Evolutionary conservation across 805 yeast genomes (phyloP).

Genomic region (Starmerella ratchasimensis): DNA sequence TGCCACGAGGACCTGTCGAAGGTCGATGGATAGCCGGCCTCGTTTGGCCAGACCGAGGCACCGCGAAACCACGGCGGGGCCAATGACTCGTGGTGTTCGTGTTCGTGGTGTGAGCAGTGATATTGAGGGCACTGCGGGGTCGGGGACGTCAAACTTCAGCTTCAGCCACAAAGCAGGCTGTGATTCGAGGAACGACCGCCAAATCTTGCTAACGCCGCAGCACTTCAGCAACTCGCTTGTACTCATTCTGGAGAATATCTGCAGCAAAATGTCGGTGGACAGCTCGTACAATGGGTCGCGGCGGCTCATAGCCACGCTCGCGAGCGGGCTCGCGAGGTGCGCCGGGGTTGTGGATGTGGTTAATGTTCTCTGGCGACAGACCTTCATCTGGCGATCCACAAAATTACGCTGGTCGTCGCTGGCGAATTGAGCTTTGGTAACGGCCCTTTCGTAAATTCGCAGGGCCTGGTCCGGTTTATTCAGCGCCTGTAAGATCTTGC

Average conservation of each 20-base stretch:
- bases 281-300: constrained; percentile 6
- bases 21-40: constrained; percentile 2
- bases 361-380: not conserved
- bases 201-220: constrained; percentile 6
- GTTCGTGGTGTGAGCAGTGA: too few species aligned
- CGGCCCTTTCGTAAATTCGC: constrained; percentile 13
- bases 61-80: constrained; percentile 2
- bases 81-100: not conserved
- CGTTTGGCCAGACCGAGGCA: constrained; percentile 8
- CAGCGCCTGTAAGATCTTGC: constrained; percentile 13
- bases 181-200: constrained; percentile 9
- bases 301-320: not conserved
- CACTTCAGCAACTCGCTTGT: constrained; percentile 6
- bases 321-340: not conserved
- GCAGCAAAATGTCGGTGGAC: constrained; percentile 13
- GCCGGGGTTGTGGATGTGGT: not conserved
- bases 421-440: constrained; percentile 2
- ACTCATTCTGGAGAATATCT: constrained; percentile 8
- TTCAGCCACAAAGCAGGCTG: constrained; percentile 14
- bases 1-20: constrained; percentile 7
- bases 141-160: constrained; percentile 2
- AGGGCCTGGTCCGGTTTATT: constrained; percentile 10
- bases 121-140: not conserved
- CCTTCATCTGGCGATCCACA: constrained; percentile 7
- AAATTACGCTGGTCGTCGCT: not conserved